Base-by-base conservation (phyloP, 2,329 filamentous ascomycete genomes). In the Cytospora paraplurivora region DNA sequence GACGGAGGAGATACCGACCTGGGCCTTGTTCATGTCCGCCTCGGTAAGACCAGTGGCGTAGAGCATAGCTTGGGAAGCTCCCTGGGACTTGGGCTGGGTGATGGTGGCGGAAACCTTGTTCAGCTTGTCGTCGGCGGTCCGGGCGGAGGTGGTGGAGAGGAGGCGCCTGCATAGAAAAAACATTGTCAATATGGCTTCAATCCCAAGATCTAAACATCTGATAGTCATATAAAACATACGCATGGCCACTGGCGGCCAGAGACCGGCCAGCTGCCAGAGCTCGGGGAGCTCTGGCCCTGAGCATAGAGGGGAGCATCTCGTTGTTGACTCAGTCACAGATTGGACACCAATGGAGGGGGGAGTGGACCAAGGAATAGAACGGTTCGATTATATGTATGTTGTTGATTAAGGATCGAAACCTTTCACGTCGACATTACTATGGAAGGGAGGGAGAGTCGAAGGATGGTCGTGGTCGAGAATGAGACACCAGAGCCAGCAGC, bases 1-100 rank as follows among this genome's bases (percentile, higher is more conserved):
- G 66, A 98, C 93, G 7, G 93, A 97, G 50, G 94, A 96, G 75
- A 99, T 98, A 69, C 95, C 95, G 70, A 99, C 89, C 81, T 99
- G 96, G 33, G 95, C 90, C 82, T 98, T 99, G 81, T 90, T 89
- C 88, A 98, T 91, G 77, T 97, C 93, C 62, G 85, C 84, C 73
- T 96, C 91, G 50, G 81, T 86, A 72, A 99, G 82, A 60, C 96
- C 96, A 1, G 94, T 97, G 69, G 92, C 95, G 82, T 97, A 99
- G 63, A 99, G 84, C 96, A 99, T 99, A 68, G 96, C 95, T 81
- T 99, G 95, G 50, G 95, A 98, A 62, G 96, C 95, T 70, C 95
- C 95, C 81, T 99, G 95, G 38, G 94, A 95, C 81, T 97, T 98
- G 75, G 93, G 94, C 79, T 98, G 93, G 33, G 95, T 99, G 80